Evolutionary conservation across 1,284 basidiomycete species (phyloP), one percentile per base, ranked within the genome.

Genomic region (Naganishia sp.): DNA sequence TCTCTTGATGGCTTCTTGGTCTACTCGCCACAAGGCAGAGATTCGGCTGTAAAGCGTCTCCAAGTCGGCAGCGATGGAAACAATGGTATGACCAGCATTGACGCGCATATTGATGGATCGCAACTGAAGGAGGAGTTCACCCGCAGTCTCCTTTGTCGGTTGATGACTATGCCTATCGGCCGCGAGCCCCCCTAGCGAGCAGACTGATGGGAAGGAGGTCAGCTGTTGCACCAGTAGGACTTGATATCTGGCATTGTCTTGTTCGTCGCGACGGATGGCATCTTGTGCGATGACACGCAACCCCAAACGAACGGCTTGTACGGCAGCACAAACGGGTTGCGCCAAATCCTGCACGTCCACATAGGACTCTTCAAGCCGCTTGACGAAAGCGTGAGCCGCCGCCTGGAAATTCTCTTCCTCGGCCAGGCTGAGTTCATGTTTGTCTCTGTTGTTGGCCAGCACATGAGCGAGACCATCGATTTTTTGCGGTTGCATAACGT

Each of bases 301-400:
- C n/a, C 94, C 94, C 31, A 94, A 80, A 66, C 87, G 86, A 68
- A 91, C 80, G 67, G 88, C 85, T 7, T 85, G 82, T 10, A 92
- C 80, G 4, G 88, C 87, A 39, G 78, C 73, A 6, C 85, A 83
- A 28, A 95, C 80, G 0, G 90, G 87, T 56, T 81, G 77, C 36
- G 82, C 84, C 66, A 97, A 83, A 77, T 97, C 94, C 6, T 80
- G 75, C 70, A 89, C 87, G 54, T 78, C 75, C 16, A 72, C 61
- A 69, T 83, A 84, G 18, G 75, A 78, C 16, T 73, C 69, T n/a
- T 72, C 70, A 2, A 85, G 74, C 23, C 84, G 81, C 44, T 79
- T 77, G 5, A 80, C 69, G 69, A 84, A 84, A 6, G 81, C 75
- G 4, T 73, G 75, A 18, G 81, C 73, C 2, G 81, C 78, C 3